A percentile compares a stretch with the other conserved stretches of the same genome.
Conservation (phyloP, 176 grass and related monocot genomes). For the Carex cristatella region DNA sequence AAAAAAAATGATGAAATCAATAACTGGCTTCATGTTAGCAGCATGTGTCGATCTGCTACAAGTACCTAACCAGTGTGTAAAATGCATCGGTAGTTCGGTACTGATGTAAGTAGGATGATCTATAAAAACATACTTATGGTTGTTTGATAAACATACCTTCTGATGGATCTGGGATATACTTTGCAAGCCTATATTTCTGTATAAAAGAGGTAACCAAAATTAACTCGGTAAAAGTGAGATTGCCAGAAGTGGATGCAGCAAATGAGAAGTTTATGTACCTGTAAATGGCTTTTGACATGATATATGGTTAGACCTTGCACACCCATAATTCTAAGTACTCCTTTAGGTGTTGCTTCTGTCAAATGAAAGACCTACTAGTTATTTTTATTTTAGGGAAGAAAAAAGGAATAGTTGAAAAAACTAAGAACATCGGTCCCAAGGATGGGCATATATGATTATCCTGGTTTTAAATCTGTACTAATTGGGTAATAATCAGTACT, state of each 20-base stretch:
- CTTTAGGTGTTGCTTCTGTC: constrained; percentile 96
- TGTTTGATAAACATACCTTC: constrained; percentile 6
- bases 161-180: constrained; percentile 78
- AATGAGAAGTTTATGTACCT: constrained; percentile 39
- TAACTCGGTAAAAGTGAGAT: constrained; percentile 16
- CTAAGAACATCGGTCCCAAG: background rate
- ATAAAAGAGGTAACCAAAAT: constrained; percentile 11
- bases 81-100: background rate
- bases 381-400: background rate
- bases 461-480: background rate
- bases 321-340: constrained; percentile 86
- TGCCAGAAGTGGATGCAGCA: background rate
- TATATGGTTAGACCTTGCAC: constrained; percentile 83
- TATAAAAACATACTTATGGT: background rate
- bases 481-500: background rate
- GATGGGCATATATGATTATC: background rate
- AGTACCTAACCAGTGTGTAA: background rate
- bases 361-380: constrained; percentile 5
- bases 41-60: background rate
- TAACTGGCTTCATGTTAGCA: background rate
- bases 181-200: constrained; percentile 97
- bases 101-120: background rate
- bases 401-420: background rate
- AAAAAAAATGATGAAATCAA: background rate
- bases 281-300: constrained; percentile 97